phyloP scores from a whole-genome alignment of 2,329 filamentous ascomycete species.

The Microcyclosporella mali region DNA sequence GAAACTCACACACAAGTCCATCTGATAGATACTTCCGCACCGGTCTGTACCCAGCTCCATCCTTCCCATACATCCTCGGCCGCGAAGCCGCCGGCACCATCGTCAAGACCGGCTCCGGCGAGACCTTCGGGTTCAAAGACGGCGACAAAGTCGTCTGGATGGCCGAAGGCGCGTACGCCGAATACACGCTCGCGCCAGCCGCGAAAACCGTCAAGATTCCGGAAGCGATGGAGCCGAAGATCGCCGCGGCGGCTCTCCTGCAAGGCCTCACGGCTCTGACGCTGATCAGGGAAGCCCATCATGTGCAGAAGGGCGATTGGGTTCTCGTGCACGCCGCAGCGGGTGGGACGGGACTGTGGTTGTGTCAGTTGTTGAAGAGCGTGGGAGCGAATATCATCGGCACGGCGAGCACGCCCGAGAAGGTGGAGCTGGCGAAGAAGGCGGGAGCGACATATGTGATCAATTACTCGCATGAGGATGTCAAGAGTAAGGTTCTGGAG shows the following conservation, averaged over 20 bases:
- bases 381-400: constrained; percentile 74
- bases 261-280: constrained; percentile 81
- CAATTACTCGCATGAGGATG: constrained; percentile 58
- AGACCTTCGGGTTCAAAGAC: constrained; percentile 49
- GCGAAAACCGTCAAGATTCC: constrained; percentile 58
- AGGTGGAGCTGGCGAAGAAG: constrained; percentile 61
- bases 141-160: constrained; percentile 71
- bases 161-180: constrained; percentile 50
- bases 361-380: constrained; percentile 66
- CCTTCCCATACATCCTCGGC: constrained; percentile 69
- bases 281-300: constrained; percentile 65
- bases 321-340: constrained; percentile 79
- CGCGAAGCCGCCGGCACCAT: constrained; percentile 72
- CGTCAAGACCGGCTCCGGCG: constrained; percentile 52
- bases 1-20: not conserved
- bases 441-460: constrained; percentile 68
- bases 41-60: constrained; percentile 66
- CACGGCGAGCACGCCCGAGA: constrained; percentile 67
- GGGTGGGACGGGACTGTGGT: constrained; percentile 69
- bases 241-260: constrained; percentile 63
- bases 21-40: constrained; percentile 68
- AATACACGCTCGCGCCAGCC: constrained; percentile 52
- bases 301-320: constrained; percentile 70
- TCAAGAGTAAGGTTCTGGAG: constrained; percentile 56
- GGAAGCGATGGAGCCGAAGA: constrained; percentile 51